phyloP scores from a whole-genome alignment of 2,329 filamentous ascomycete genomes.

The Aspergillus melleus region DNA sequence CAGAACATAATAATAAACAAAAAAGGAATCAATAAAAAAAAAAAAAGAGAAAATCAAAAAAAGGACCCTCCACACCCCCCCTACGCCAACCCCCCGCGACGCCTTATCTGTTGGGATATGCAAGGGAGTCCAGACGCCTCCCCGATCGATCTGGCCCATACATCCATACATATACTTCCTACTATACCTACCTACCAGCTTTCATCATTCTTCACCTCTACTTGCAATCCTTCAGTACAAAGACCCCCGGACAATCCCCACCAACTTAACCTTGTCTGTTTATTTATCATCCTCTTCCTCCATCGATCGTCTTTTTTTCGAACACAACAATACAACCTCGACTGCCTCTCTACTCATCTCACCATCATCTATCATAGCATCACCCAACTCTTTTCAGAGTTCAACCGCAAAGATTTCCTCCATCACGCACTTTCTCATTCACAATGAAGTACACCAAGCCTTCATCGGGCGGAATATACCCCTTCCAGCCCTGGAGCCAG shows the following conservation, averaged over 20 bases:
- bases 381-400: constrained; percentile 1
- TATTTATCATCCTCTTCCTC: not conserved
- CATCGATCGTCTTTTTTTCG: not conserved
- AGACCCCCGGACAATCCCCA: not conserved
- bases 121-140: constrained; percentile 27
- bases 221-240: constrained; percentile 4
- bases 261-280: not conserved
- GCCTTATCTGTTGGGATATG: constrained; percentile 28
- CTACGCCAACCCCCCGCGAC: constrained; percentile 18
- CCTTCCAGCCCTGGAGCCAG: constrained; percentile 24
- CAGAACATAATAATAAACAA: constrained; percentile 4
- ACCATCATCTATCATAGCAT: not conserved
- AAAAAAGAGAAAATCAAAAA: constrained; percentile 5
- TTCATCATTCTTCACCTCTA: constrained; percentile 7
- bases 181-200: not conserved
- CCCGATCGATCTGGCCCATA: constrained; percentile 26
- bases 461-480: constrained; percentile 16
- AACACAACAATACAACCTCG: not conserved
- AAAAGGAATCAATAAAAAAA: constrained; percentile 6
- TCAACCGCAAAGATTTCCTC: not conserved
- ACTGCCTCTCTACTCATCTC: not conserved
- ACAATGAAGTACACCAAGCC: constrained; percentile 9
- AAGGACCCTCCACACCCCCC: not conserved
- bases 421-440: not conserved
- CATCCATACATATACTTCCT: constrained; percentile 9